Conservation (phyloP, 1,139 yeast genomes). For the Kurtzmaniella quercitrusa region DNA sequence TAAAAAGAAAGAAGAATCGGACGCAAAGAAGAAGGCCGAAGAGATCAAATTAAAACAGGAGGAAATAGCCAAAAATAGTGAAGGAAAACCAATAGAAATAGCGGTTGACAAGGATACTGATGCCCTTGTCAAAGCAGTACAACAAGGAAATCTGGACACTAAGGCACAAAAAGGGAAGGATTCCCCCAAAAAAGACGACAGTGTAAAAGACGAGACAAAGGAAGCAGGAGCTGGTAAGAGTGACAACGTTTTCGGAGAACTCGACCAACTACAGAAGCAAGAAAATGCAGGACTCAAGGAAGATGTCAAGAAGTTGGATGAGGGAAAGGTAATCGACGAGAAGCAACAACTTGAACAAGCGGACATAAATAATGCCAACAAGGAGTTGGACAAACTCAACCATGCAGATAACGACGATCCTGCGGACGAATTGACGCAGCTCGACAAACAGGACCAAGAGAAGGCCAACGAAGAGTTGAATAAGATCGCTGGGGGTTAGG, state of each 20-base stretch:
- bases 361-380: background rate
- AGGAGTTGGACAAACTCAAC: background rate
- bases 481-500: background rate
- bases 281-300: conserved; percentile 1
- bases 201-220: background rate
- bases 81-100: background rate
- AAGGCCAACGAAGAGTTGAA: background rate
- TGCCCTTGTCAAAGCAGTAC: background rate
- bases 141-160: background rate
- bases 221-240: background rate
- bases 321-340: background rate
- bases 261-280: background rate
- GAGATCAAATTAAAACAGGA: background rate
- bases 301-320: conserved; percentile 1
- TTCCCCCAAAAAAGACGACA: background rate
- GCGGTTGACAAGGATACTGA: background rate
- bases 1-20: conserved; percentile 9
- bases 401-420: background rate
- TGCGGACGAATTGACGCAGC: background rate
- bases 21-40: conserved; percentile 7
- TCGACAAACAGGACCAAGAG: background rate
- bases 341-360: background rate
- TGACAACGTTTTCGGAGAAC: background rate
- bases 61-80: conserved; percentile 1
- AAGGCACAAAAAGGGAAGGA: conserved; percentile 1